These are phyloP conservation scores for Amylostereum chailletii DNA, from an alignment of 1,284 basidiomycete genomes.

Conservation along the genomic window DNA sequence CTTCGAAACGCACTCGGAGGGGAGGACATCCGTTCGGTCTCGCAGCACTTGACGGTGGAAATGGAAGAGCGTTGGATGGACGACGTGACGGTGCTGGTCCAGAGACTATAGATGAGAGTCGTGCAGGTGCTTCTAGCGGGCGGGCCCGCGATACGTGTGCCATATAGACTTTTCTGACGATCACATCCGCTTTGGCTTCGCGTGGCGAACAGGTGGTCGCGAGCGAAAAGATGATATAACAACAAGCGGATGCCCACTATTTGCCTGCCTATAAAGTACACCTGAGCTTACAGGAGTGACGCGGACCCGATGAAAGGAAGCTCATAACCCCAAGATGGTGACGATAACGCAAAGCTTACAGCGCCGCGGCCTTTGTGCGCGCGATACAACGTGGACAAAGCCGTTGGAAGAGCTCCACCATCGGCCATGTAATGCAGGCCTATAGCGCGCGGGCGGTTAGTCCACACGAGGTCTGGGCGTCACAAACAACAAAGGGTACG, in stretches of 20 bases:
- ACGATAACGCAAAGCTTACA: too few relatives aligned
- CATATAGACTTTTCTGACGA: too few relatives aligned
- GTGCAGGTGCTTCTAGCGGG: too few relatives aligned
- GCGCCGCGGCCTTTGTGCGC: slow-evolving; percentile 8
- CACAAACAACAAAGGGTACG: slow-evolving; percentile 18
- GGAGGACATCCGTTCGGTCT: slow-evolving; percentile 36
- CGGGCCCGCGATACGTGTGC: too few relatives aligned
- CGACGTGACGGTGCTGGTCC: slow-evolving; percentile 55
- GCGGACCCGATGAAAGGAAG: too few relatives aligned
- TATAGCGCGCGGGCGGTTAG: slow-evolving; percentile 17
- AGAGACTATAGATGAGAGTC: slow-evolving; percentile 9
- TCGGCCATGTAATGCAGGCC: slow-evolving; percentile 65
- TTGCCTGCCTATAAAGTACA: too few relatives aligned
- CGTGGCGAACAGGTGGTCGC: too few relatives aligned
- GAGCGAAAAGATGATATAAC: too few relatives aligned
- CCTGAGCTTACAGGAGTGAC: too few relatives aligned
- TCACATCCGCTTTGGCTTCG: too few relatives aligned
- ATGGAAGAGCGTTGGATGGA: slow-evolving; percentile 61
- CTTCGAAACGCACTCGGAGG: slow-evolving; percentile 53
- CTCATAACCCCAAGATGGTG: too few relatives aligned
- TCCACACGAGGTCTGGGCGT: slow-evolving; percentile 8
- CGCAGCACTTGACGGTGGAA: slow-evolving; percentile 54
- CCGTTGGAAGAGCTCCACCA: slow-evolving; percentile 57
- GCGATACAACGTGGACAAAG: slow-evolving; percentile 51
- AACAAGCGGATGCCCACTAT: too few relatives aligned